Conservation (phyloP, 2,329 filamentous ascomycete genomes). For the Fusarium avenaceum region DNA sequence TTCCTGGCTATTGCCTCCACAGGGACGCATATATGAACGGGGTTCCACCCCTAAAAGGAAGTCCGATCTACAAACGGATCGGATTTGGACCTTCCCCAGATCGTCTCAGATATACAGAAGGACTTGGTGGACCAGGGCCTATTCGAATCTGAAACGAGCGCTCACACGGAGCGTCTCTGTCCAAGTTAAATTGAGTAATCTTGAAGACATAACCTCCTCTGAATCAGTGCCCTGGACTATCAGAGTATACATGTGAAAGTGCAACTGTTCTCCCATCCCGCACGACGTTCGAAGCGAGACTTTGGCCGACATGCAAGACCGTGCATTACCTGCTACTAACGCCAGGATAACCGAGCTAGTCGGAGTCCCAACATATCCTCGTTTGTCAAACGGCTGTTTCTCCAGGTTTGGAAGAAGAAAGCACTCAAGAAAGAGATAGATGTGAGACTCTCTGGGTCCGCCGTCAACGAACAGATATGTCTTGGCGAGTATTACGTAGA, state of each 20-base stretch:
- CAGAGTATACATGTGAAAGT: conserved; percentile 13
- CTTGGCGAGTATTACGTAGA: conserved; percentile 12
- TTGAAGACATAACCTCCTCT: conserved; percentile 20
- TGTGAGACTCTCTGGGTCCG: conserved; percentile 9
- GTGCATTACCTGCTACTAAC: conserved; percentile 10
- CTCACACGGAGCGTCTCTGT: conserved; percentile 13
- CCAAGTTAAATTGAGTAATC: conserved; percentile 2
- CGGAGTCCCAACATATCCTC: conserved; percentile 2
- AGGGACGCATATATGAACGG: conserved; percentile 28
- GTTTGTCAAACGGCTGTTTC: conserved; percentile 35
- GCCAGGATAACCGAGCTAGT: conserved; percentile 19
- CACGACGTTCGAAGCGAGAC: conserved; percentile 32
- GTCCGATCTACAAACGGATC: conserved; percentile 34
- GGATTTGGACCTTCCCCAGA: conserved; percentile 36
- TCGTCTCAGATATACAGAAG: conserved; percentile 26
- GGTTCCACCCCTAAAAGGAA: conserved; percentile 11
- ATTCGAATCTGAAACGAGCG: conserved; percentile 25
- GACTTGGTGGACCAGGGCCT: conserved; percentile 20
- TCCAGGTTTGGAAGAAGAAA: conserved; percentile 27
- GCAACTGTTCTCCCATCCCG: conserved; percentile 20
- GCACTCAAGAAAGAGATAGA: conserved; percentile 6
- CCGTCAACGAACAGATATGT: conserved; percentile 32
- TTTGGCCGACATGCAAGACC: conserved; percentile 18
- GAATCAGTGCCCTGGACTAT: not conserved
- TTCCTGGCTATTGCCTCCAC: conserved; percentile 19